Percentiles rank a stretch among this genome's conserved stretches.
Evolutionary conservation across 106 monocot species (phyloP).

Genomic region (Cymbidium sinense): DNA sequence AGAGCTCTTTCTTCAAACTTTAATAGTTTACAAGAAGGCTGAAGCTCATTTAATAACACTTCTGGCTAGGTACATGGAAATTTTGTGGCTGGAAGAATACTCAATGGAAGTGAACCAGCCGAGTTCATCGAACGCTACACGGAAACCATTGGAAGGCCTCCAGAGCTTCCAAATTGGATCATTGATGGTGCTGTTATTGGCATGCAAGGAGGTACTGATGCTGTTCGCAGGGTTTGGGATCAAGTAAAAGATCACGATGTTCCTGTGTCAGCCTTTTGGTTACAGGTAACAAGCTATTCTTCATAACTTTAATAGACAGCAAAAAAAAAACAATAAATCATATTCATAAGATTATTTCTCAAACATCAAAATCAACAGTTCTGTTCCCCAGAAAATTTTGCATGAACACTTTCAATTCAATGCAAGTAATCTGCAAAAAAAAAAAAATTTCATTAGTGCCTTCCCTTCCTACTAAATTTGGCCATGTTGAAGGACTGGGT

Average conservation of each 20-base stretch:
- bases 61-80: slow-evolving; percentile 40
- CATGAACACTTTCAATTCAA: too few species aligned
- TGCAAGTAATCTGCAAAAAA: too few species aligned
- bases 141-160: slow-evolving; percentile 62
- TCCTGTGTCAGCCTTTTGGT: slow-evolving; percentile 78
- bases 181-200: slow-evolving; percentile 74
- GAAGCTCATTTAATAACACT: not conserved
- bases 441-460: not conserved
- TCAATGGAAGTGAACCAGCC: slow-evolving; percentile 51
- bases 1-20: not conserved
- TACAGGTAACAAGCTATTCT: slow-evolving; percentile 37
- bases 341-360: too few species aligned
- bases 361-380: too few species aligned
- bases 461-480: not conserved
- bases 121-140: slow-evolving; percentile 57
- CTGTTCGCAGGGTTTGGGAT: slow-evolving; percentile 62
- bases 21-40: not conserved
- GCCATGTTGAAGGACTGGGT: slow-evolving; percentile 66
- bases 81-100: slow-evolving; percentile 47
- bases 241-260: slow-evolving; percentile 58
- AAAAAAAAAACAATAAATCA: too few species aligned
- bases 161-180: slow-evolving; percentile 73
- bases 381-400: too few species aligned
- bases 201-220: slow-evolving; percentile 81
- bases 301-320: not conserved